Evolutionary conservation across 495 filamentous ascomycete species (phyloP).

Genomic region (Hapsidospora chrysogenum): DNA sequence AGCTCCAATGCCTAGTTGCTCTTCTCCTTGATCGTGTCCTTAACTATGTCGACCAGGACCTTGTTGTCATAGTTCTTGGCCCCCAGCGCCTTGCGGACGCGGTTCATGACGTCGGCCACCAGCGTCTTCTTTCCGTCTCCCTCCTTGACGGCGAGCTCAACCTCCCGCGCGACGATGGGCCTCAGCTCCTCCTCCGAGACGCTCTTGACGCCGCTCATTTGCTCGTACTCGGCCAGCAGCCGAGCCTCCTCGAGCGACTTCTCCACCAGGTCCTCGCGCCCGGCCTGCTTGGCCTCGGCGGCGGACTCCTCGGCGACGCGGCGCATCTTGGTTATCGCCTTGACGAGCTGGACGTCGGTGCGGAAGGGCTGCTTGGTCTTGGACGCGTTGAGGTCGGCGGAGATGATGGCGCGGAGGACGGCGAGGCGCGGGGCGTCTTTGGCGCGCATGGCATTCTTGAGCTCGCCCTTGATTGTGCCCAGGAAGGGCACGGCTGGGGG

Average conservation of each 20-base stretch:
- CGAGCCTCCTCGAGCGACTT: constrained; percentile 32
- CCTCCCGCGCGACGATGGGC: constrained; percentile 15
- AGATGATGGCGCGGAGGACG: constrained; percentile 36
- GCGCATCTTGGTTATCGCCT: constrained; percentile 29
- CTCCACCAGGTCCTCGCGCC: constrained; percentile 34
- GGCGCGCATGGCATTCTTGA: constrained; percentile 42
- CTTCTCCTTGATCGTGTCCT: constrained; percentile 7
- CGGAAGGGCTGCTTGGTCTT: constrained; percentile 36
- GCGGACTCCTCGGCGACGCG: constrained; percentile 21
- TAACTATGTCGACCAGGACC: constrained; percentile 14
- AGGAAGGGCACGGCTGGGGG: constrained; percentile 17
- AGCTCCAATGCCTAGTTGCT: neutral
- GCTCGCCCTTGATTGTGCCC: constrained; percentile 31
- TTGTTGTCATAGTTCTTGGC: constrained; percentile 21
- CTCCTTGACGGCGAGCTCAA: constrained; percentile 11
- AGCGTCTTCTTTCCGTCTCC: constrained; percentile 7
- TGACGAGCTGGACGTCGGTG: constrained; percentile 38
- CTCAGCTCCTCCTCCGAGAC: constrained; percentile 23
- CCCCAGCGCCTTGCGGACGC: constrained; percentile 16
- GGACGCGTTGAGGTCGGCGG: constrained; percentile 36
- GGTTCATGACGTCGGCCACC: constrained; percentile 20
- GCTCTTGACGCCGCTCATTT: constrained; percentile 21
- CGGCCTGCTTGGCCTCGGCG: constrained; percentile 29
- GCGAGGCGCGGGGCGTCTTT: constrained; percentile 37
- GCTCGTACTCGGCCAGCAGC: constrained; percentile 31